These are phyloP conservation scores for Aureobasidium sp. DNA, from an alignment of 2,329 filamentous ascomycete genomes.

Conservation along the genomic window DNA sequence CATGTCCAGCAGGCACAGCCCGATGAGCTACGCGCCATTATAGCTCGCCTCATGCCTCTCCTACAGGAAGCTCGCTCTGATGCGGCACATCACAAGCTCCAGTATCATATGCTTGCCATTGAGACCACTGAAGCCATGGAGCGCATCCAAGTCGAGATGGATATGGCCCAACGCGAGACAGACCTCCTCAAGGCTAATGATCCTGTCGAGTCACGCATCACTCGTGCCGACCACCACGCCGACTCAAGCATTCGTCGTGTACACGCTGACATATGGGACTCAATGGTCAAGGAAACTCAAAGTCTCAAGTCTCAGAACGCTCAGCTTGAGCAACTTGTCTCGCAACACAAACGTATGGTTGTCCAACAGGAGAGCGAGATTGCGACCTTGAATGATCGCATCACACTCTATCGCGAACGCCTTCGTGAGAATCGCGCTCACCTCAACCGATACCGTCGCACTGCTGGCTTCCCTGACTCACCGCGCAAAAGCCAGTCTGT, in stretches of 20 bases:
- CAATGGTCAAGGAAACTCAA: slow-evolving; percentile 48
- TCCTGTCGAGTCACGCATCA: slow-evolving; percentile 37
- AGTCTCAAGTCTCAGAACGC: slow-evolving; percentile 60
- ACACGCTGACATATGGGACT: slow-evolving; percentile 49
- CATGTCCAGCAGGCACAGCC: slow-evolving; percentile 48
- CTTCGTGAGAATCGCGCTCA: slow-evolving; percentile 88
- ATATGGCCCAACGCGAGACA: slow-evolving; percentile 82
- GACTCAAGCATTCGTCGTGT: slow-evolving; percentile 36
- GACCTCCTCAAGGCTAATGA: slow-evolving; percentile 73
- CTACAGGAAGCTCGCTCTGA: slow-evolving; percentile 70
- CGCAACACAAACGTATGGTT: slow-evolving; percentile 70
- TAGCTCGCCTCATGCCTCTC: slow-evolving; percentile 45
- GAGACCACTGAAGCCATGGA: slow-evolving; percentile 81
- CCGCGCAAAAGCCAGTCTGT: background rate
- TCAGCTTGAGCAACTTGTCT: slow-evolving; percentile 56
- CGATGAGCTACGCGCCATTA: slow-evolving; percentile 48
- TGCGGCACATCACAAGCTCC: slow-evolving; percentile 82
- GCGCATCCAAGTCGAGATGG: slow-evolving; percentile 81
- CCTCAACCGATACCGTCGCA: slow-evolving; percentile 69
- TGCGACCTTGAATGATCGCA: slow-evolving; percentile 64
- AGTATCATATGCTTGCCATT: slow-evolving; percentile 75
- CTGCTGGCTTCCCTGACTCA: slow-evolving; percentile 44
- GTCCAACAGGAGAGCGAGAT: slow-evolving; percentile 71
- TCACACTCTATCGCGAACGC: slow-evolving; percentile 68
- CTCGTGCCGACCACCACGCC: slow-evolving; percentile 43